Evolutionary conservation across 2,329 filamentous ascomycete species (phyloP).

Genomic region (Talaromyces sp.): DNA sequence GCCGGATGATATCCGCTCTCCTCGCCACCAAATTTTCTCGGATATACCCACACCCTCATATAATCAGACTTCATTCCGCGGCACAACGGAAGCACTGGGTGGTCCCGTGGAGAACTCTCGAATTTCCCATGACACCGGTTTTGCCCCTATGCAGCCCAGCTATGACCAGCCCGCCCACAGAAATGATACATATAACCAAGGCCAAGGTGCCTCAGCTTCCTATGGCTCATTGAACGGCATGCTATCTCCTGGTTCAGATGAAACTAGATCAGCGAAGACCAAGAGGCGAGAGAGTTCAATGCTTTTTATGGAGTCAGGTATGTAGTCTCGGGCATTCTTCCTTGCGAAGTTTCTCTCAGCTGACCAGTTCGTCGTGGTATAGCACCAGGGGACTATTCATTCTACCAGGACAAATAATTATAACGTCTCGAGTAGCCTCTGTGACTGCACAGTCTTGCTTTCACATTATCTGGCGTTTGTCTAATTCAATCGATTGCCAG

Average conservation of each 20-base stretch:
- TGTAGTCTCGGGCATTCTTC: neutral
- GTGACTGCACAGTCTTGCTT: neutral
- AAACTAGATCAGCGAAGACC: constrained; percentile 43
- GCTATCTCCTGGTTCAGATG: constrained; percentile 41
- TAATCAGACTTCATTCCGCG: constrained; percentile 57
- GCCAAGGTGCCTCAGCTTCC: constrained; percentile 19
- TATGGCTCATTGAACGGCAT: constrained; percentile 43
- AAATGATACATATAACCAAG: constrained; percentile 31
- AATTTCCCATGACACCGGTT: constrained; percentile 53
- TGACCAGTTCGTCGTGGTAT: too few species aligned
- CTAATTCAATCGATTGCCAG: neutral
- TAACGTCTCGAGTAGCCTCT: neutral
- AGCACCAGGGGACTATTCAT: constrained; percentile 7
- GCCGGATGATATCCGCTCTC: constrained; percentile 64
- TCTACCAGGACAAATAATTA: constrained; percentile 18
- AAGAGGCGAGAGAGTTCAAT: constrained; percentile 54
- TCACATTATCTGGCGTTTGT: neutral
- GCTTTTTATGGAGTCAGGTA: constrained; percentile 45
- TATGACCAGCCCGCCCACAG: constrained; percentile 46
- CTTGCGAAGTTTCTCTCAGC: neutral
- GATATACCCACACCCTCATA: constrained; percentile 68
- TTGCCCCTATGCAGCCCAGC: constrained; percentile 54
- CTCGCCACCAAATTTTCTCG: constrained; percentile 67
- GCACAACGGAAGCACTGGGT: constrained; percentile 30
- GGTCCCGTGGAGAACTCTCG: constrained; percentile 25